phyloP scores from a whole-genome alignment of 2,329 filamentous ascomycete genomes.

The Botrytis byssoidea region DNA sequence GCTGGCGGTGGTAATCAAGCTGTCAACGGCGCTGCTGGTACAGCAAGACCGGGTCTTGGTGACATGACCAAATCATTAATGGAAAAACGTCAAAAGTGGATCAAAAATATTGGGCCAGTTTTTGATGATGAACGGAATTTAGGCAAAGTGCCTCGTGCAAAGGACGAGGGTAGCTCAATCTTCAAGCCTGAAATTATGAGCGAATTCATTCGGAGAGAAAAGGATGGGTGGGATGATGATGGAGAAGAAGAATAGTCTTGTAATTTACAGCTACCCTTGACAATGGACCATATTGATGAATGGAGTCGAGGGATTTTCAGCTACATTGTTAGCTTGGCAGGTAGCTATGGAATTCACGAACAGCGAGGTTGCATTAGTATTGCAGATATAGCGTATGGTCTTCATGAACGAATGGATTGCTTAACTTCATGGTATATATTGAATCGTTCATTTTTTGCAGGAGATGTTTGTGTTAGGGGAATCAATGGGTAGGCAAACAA shows the following conservation, averaged over 20 bases:
- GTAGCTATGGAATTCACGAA: background rate
- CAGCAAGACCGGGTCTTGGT: slow-evolving; percentile 77
- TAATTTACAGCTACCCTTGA: slow-evolving; percentile 1
- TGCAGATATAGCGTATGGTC: slow-evolving; percentile 6
- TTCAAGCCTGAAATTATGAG: slow-evolving; percentile 74
- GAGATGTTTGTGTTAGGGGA: background rate
- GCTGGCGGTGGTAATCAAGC: slow-evolving; percentile 69
- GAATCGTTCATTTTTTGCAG: background rate
- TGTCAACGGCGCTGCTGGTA: slow-evolving; percentile 54
- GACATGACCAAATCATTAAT: slow-evolving; percentile 89
- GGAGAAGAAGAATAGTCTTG: slow-evolving; percentile 37
- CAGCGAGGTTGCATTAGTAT: slow-evolving; percentile 7
- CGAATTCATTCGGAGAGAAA: slow-evolving; percentile 70
- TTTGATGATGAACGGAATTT: slow-evolving; percentile 69
- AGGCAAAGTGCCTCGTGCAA: slow-evolving; percentile 59
- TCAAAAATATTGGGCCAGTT: slow-evolving; percentile 83
- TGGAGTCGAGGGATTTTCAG: background rate
- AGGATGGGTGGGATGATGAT: slow-evolving; percentile 77
- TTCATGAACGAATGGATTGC: background rate
- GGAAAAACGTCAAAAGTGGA: slow-evolving; percentile 88
- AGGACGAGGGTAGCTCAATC: slow-evolving; percentile 65
- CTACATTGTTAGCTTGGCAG: background rate
- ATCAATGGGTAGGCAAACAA: background rate
- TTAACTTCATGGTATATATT: background rate
- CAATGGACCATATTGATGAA: background rate